These are phyloP conservation scores for Euclidium syriacum DNA, from an alignment of 345 rosid genomes.

Conservation along the genomic window DNA sequence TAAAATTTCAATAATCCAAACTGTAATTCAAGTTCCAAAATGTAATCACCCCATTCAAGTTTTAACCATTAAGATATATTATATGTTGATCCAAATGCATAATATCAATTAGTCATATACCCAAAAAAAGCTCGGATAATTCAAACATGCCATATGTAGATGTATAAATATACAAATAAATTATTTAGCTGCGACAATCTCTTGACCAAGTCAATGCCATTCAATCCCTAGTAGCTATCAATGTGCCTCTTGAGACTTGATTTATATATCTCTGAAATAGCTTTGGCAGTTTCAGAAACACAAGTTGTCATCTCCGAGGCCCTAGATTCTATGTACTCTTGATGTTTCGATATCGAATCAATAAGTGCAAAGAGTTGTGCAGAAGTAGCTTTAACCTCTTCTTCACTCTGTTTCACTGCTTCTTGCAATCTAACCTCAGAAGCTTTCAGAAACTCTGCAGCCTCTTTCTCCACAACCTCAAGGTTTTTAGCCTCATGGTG, in stretches of 20 bases:
- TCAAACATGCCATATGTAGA: too few relatives aligned
- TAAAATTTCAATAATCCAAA: too few relatives aligned
- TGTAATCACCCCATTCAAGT: too few relatives aligned
- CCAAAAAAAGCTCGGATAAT: too few relatives aligned
- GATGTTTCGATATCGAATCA: slow-evolving; percentile 61
- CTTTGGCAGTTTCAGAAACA: slow-evolving; percentile 45
- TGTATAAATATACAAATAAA: too few relatives aligned
- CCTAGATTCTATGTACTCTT: slow-evolving; percentile 54
- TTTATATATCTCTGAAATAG: slow-evolving; percentile 44
- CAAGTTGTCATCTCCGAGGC: slow-evolving; percentile 45
- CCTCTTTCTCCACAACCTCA: slow-evolving; percentile 63
- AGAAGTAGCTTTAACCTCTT: slow-evolving; percentile 48
- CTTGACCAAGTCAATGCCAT: slow-evolving; percentile 1
- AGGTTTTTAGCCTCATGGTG: slow-evolving; percentile 46
- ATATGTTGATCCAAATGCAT: too few relatives aligned
- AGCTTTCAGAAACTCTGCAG: slow-evolving; percentile 54
- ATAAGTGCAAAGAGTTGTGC: slow-evolving; percentile 49
- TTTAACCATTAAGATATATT: too few relatives aligned
- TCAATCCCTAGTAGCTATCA: neutral
- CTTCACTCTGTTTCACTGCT: slow-evolving; percentile 46
- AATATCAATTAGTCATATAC: too few relatives aligned
- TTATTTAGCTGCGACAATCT: neutral
- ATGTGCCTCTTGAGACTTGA: slow-evolving; percentile 14
- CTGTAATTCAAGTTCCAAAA: too few relatives aligned
- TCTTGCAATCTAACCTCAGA: slow-evolving; percentile 52